Evolutionary conservation across 805 yeast genomes (phyloP).

Genomic region (Wilhelminamyces savonicus): DNA sequence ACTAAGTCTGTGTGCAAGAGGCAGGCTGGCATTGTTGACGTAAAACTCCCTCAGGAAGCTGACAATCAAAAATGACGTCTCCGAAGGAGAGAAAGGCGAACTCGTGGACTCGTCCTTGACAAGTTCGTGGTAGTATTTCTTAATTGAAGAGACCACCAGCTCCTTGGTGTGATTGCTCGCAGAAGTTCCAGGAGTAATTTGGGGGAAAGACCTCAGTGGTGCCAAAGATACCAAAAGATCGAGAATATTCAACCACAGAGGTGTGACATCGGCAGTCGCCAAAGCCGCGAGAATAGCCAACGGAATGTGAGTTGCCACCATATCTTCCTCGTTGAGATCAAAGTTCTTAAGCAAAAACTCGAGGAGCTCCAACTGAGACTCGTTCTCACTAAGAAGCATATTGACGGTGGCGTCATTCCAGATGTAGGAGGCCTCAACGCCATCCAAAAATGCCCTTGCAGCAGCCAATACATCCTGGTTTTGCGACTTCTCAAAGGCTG

Average conservation of each 20-base stretch:
- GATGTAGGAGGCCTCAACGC: constrained; percentile 72
- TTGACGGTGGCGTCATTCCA: constrained; percentile 58
- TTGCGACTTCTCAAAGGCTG: constrained; percentile 28
- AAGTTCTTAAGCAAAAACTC: constrained; percentile 58
- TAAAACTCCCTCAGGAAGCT: constrained; percentile 11
- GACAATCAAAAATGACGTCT: constrained; percentile 12
- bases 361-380: constrained; percentile 39
- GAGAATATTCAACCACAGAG: constrained; percentile 35
- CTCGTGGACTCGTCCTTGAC: constrained; percentile 4
- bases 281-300: constrained; percentile 50
- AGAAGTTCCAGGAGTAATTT: no score
- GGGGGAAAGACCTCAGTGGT: constrained; percentile 54
- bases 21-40: constrained; percentile 9
- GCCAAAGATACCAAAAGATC: constrained; percentile 43
- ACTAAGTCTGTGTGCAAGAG: constrained; percentile 13
- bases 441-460: constrained; percentile 73
- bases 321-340: constrained; percentile 82
- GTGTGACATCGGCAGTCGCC: constrained; percentile 9
- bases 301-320: constrained; percentile 72
- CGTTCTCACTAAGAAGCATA: constrained; percentile 28
- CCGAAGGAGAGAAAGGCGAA: constrained; percentile 10
- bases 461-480: constrained; percentile 45
- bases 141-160: no score
- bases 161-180: no score
- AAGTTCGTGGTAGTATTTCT: no score